Percentiles rank a stretch among this genome's conserved stretches.
These are phyloP conservation scores for Euryodendron excelsum DNA, from an alignment of 148 eudicot genomes.

Conservation along the genomic window DNA sequence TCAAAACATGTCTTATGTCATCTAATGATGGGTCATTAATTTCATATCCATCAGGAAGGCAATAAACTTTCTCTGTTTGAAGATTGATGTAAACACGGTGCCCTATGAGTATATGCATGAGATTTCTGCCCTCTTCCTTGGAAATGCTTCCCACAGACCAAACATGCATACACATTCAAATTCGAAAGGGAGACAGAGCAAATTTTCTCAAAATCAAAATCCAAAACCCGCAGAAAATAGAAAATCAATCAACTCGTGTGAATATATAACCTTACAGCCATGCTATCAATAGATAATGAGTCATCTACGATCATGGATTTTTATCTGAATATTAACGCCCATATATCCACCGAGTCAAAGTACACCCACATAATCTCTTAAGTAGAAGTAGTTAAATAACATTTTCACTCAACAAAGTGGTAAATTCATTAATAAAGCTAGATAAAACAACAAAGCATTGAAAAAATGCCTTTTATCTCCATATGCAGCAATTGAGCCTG, in stretches of 20 bases:
- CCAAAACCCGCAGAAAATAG: slow-evolving; percentile 63
- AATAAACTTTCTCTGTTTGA: slow-evolving; percentile 79
- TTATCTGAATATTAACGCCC: neutral
- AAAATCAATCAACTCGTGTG: slow-evolving; percentile 1
- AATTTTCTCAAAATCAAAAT: slow-evolving; percentile 95
- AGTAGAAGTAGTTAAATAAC: neutral
- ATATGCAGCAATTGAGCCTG: neutral
- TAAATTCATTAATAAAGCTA: neutral
- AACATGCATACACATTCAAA: slow-evolving; percentile 91
- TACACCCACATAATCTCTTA: neutral
- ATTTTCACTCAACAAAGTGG: neutral
- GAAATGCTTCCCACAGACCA: slow-evolving; percentile 92
- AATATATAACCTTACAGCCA: neutral
- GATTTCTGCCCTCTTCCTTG: slow-evolving; percentile 94
- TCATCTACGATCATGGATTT: neutral
- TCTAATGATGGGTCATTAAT: slow-evolving; percentile 86
- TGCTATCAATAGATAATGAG: neutral
- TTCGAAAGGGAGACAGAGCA: slow-evolving; percentile 90
- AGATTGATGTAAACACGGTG: slow-evolving; percentile 95
- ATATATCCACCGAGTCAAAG: neutral
- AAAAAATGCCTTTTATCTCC: neutral
- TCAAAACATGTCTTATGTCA: slow-evolving; percentile 85
- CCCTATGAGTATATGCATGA: slow-evolving; percentile 86
- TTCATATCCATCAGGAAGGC: slow-evolving; percentile 98
- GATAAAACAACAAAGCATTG: too few species aligned